These are phyloP conservation scores for Thuidium tamariscinum DNA, from an alignment of 225 moss, liverwort and hornwort species.

Conservation along the genomic window DNA sequence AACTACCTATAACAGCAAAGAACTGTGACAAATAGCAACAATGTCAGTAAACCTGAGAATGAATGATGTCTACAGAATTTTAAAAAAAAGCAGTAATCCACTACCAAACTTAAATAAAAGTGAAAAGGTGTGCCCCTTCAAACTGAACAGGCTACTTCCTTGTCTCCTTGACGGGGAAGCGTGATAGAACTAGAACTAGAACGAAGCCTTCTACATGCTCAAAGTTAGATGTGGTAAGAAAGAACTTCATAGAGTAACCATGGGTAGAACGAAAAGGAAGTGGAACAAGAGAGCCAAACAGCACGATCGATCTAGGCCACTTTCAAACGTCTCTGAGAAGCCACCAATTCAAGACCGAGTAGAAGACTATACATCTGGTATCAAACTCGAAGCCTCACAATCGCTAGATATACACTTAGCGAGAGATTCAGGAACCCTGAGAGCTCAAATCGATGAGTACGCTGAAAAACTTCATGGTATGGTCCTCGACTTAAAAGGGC, in stretches of 20 bases:
- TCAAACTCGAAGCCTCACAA: conserved; percentile 2
- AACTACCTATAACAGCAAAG: not conserved
- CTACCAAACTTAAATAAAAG: not conserved
- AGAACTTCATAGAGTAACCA: not conserved
- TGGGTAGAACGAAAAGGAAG: conserved; percentile 19
- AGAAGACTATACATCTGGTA: not conserved
- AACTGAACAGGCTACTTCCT: conserved; percentile 4
- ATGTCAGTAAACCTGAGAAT: not conserved
- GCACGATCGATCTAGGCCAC: not conserved
- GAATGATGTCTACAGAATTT: not conserved
- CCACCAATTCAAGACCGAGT: not conserved
- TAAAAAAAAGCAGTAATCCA: not conserved
- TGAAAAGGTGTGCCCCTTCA: conserved; percentile 26
- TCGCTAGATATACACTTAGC: not conserved
- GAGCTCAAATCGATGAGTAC: conserved; percentile 17
- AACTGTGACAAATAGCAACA: not conserved
- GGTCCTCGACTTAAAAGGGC: not conserved
- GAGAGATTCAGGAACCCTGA: not conserved
- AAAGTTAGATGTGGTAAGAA: not conserved
- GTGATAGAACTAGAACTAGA: not conserved
- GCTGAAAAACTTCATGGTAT: conserved; percentile 3
- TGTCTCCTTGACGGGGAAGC: not conserved
- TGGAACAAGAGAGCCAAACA: conserved; percentile 1
- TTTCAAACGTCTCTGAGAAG: not conserved
- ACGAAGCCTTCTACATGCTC: not conserved